Conservation (phyloP, 2,329 filamentous ascomycete species). For the Volutella citrinella region DNA sequence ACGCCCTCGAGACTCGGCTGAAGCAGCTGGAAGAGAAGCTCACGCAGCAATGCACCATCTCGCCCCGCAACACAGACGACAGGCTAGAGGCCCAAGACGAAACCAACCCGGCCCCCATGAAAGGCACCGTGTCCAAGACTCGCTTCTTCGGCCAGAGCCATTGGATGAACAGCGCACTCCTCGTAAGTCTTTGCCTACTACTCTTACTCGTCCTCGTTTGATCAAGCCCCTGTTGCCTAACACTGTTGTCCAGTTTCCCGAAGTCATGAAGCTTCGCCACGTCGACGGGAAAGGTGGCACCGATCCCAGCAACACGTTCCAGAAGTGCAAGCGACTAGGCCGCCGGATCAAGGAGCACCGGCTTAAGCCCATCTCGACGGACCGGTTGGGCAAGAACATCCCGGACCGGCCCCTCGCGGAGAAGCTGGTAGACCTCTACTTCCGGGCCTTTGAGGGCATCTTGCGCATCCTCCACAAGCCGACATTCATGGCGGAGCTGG, state of each 20-base stretch:
- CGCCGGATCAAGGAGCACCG: constrained; percentile 41
- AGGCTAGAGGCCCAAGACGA: constrained; percentile 5
- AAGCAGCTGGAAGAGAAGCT: constrained; percentile 44
- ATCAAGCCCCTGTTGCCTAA: not conserved
- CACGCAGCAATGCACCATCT: constrained; percentile 24
- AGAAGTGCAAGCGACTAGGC: constrained; percentile 41
- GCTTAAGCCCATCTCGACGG: constrained; percentile 30
- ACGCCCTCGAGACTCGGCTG: constrained; percentile 36
- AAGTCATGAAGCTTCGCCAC: too few relatives aligned
- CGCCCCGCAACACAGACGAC: constrained; percentile 12
- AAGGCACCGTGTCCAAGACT: constrained; percentile 40
- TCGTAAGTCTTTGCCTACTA: constrained; percentile 41
- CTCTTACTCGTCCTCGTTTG: too few relatives aligned
- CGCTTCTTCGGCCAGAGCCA: constrained; percentile 48
- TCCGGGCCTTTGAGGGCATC: constrained; percentile 54
- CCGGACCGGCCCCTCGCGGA: constrained; percentile 43
- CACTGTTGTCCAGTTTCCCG: not conserved
- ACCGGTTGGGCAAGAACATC: constrained; percentile 37
- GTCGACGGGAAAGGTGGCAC: too few relatives aligned
- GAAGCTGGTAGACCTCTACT: constrained; percentile 49
- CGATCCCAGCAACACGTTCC: too few relatives aligned
- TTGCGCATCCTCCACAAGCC: constrained; percentile 57
- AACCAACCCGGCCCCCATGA: constrained; percentile 17
- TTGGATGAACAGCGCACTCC: constrained; percentile 44
- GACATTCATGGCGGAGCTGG: constrained; percentile 53